Conservation (phyloP, 1,284 basidiomycete genomes). For the Ganoderma lucidum region DNA sequence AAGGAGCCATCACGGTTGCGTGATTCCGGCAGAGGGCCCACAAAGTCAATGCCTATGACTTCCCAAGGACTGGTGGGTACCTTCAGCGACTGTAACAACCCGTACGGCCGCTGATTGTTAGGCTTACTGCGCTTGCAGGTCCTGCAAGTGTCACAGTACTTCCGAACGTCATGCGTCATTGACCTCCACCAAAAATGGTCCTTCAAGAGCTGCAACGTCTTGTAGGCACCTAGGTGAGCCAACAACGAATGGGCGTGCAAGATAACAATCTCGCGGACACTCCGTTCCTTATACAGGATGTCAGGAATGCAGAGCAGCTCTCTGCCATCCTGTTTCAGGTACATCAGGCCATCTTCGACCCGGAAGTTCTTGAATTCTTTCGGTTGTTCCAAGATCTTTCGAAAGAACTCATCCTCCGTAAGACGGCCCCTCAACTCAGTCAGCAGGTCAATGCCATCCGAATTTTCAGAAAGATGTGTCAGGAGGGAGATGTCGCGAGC, state of each 20-base stretch:
- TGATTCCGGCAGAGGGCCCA: slow-evolving; percentile 44
- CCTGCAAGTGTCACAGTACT: slow-evolving; percentile 36
- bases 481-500: no score
- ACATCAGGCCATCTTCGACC: not conserved
- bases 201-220: slow-evolving; percentile 35
- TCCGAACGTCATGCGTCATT: slow-evolving; percentile 31
- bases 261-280: slow-evolving; percentile 36
- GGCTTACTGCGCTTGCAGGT: slow-evolving; percentile 33
- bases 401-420: not conserved
- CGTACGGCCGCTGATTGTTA: slow-evolving; percentile 8
- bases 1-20: slow-evolving; percentile 36
- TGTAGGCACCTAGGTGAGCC: slow-evolving; percentile 37
- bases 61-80: slow-evolving; percentile 38
- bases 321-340: not conserved
- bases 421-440: not conserved
- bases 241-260: slow-evolving; percentile 38
- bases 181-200: slow-evolving; percentile 41
- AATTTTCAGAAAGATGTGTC: no score
- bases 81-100: slow-evolving; percentile 21
- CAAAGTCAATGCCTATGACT: slow-evolving; percentile 45
- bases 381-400: not conserved
- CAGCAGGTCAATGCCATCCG: no score
- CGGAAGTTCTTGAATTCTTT: not conserved
- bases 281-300: slow-evolving; percentile 23
- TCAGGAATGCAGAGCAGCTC: slow-evolving; percentile 30